Base-by-base conservation (phyloP, 1,284 basidiomycete species). In the Dichomitus squalens region DNA sequence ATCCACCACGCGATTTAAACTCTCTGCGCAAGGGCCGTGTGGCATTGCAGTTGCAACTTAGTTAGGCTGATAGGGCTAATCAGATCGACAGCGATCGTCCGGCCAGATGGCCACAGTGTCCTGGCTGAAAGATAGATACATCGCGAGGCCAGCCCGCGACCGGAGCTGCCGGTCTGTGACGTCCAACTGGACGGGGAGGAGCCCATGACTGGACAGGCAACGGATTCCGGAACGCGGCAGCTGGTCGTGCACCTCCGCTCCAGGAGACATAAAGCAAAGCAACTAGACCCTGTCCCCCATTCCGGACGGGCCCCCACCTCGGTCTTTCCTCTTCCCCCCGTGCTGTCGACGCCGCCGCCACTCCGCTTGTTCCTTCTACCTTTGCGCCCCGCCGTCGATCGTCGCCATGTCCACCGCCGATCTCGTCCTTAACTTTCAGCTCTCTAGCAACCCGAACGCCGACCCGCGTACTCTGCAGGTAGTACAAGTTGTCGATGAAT, bases 381-480 rank as follows among this genome's bases (percentile, higher is more conserved):
- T 40, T 27, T 53, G 21, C 40, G 54, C 36, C 47, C 21, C 20
- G 40, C 29, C 27, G 35, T 20, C 52, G 40, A 33, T 16, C 48
- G 23, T 43, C 27, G 44, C 40, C 53, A 74, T 72, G 71, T 49
- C 68, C 25, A 63, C 57, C 53, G 61, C 67, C 56, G 75, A 77
- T 58, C 66, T 79, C 58, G 60, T 73, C 49, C 73, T 84, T 46
- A 74, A 70, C n/a, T 78, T 83, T 60, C 66, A 70, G n/a, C 76
- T 71, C 58, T 66, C 74, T 34, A 67, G 70, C 21, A 63, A 65
- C 31, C 56, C 70, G 38, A 70, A 72, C 49, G 61, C 70, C 35
- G 79, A 84, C 66, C 67, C 73, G 64, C 80, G 82, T 48, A 75
- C 79, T 5, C 76, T 83, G 61, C 73, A 72, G 31, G 72, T 81